Percentiles rank a stretch among this genome's conserved stretches.
Evolutionary conservation across 768 basidiomycete genomes (phyloP).

Genomic region (Suillus occidentalis): DNA sequence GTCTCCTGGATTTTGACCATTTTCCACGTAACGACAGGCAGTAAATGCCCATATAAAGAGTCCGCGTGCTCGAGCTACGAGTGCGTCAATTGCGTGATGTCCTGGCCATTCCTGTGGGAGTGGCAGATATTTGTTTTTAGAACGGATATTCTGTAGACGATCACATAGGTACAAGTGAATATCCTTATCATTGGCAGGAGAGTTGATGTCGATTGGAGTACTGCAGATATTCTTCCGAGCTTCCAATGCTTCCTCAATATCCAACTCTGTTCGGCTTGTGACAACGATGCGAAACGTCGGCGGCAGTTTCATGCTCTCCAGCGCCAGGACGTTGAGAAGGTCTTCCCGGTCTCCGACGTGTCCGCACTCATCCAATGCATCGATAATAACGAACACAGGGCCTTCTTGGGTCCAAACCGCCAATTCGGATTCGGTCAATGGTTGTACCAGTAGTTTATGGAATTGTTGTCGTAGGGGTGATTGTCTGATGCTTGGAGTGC

Average conservation of each 20-base stretch:
- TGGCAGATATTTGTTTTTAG: slow-evolving; percentile 27
- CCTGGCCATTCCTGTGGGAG: slow-evolving; percentile 34
- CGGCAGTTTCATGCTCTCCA: slow-evolving; percentile 19
- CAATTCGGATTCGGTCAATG: slow-evolving; percentile 20
- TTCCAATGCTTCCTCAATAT: slow-evolving; percentile 23
- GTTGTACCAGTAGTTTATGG: slow-evolving; percentile 33
- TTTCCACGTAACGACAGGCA: slow-evolving; percentile 33
- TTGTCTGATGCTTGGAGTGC: slow-evolving; percentile 30
- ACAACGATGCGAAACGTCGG: slow-evolving; percentile 32
- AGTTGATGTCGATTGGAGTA: slow-evolving; percentile 28
- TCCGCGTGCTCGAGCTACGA: slow-evolving; percentile 30
- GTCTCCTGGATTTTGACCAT: slow-evolving; percentile 31
- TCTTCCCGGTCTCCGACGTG: slow-evolving; percentile 23
- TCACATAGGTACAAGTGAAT: slow-evolving; percentile 27
- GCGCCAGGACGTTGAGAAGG: slow-evolving; percentile 29
- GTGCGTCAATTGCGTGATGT: slow-evolving; percentile 13
- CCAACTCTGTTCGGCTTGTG: slow-evolving; percentile 33
- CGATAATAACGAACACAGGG: slow-evolving; percentile 34
- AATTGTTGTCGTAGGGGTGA: slow-evolving; percentile 32
- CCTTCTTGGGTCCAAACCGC: slow-evolving; percentile 20
- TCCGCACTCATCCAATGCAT: slow-evolving; percentile 37
- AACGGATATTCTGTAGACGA: slow-evolving; percentile 24
- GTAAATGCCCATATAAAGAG: slow-evolving; percentile 35
- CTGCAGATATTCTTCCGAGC: slow-evolving; percentile 13
- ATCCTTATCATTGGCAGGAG: slow-evolving; percentile 24